Conservation (phyloP, 768 basidiomycete genomes). For the Phanerodontia chrysosporium region DNA sequence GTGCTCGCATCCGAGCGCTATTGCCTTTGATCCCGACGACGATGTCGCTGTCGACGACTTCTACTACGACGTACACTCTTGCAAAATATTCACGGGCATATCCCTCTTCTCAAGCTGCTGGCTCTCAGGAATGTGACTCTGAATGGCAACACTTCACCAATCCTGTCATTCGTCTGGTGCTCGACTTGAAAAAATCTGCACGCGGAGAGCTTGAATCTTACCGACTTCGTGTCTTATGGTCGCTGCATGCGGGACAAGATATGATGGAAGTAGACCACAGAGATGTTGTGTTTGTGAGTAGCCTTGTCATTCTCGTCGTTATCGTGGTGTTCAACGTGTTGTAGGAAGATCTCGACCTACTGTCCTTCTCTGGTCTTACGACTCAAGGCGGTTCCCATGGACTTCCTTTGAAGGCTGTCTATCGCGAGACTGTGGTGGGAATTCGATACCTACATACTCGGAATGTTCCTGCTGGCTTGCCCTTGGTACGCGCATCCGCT, state of each 20-base stretch:
- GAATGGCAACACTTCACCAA: conserved; percentile 83
- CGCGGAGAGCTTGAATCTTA: conserved; percentile 54
- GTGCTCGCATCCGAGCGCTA: not conserved
- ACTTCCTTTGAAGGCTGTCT: conserved; percentile 77
- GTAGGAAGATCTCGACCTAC: conserved; percentile 75
- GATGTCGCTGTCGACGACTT: conserved; percentile 51
- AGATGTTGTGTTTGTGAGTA: conserved; percentile 62
- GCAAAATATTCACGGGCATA: conserved; percentile 69
- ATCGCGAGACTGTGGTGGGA: conserved; percentile 68
- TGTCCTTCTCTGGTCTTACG: conserved; percentile 49
- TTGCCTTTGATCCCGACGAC: not conserved
- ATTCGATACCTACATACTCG: conserved; percentile 66
- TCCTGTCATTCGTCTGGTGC: conserved; percentile 55
- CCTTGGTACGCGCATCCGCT: conserved; percentile 25
- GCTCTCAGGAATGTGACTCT: conserved; percentile 21
- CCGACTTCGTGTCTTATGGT: conserved; percentile 63
- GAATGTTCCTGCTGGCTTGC: conserved; percentile 23
- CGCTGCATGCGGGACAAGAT: conserved; percentile 34
- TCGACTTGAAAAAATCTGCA: conserved; percentile 53
- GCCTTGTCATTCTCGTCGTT: not conserved
- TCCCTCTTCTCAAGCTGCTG: conserved; percentile 27
- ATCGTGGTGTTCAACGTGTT: too few species aligned
- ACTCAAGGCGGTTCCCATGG: conserved; percentile 38
- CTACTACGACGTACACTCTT: conserved; percentile 53
- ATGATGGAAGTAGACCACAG: conserved; percentile 39